A percentile compares a stretch with the other conserved stretches of the same genome.
Conservation (phyloP, 2,329 filamentous ascomycete species). For the Aureobasidium sp. region DNA sequence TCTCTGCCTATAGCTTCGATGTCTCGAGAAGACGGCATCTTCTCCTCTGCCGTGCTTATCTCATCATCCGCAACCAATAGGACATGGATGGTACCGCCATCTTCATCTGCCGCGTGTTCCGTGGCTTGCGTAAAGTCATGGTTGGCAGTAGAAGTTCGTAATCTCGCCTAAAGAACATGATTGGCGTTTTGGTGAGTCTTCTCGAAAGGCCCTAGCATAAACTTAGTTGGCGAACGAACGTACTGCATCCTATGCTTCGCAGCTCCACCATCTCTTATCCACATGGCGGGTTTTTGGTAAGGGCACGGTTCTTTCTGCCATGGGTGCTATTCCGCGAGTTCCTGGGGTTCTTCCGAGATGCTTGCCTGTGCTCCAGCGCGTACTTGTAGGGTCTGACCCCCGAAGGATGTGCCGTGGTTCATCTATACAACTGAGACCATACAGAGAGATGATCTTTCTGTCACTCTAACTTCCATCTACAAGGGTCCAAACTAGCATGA, state of each 20-base stretch:
- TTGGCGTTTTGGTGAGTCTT: constrained; percentile 4
- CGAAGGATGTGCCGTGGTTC: background rate
- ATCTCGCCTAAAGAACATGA: constrained; percentile 5
- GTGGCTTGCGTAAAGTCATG: background rate
- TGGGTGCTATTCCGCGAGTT: background rate
- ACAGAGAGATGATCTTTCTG: background rate
- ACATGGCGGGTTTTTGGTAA: constrained; percentile 1
- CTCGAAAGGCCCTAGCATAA: constrained; percentile 1
- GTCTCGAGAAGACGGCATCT: background rate
- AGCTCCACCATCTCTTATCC: constrained; percentile 4
- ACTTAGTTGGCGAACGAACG: background rate
- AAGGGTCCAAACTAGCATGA: constrained; percentile 11
- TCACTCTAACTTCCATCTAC: background rate
- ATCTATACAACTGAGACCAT: background rate
- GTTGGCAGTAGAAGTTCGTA: constrained; percentile 6
- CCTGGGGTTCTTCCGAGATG: background rate
- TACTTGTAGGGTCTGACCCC: background rate
- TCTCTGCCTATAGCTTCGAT: background rate
- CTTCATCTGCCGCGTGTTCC: background rate
- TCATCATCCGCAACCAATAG: background rate
- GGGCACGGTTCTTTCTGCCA: background rate
- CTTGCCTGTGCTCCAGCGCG: background rate
- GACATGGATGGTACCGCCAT: background rate
- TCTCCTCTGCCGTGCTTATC: background rate
- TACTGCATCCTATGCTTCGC: background rate